Evolutionary conservation across 1,139 yeast genomes (phyloP).

Genomic region (Yamadazyma jaroonii): DNA sequence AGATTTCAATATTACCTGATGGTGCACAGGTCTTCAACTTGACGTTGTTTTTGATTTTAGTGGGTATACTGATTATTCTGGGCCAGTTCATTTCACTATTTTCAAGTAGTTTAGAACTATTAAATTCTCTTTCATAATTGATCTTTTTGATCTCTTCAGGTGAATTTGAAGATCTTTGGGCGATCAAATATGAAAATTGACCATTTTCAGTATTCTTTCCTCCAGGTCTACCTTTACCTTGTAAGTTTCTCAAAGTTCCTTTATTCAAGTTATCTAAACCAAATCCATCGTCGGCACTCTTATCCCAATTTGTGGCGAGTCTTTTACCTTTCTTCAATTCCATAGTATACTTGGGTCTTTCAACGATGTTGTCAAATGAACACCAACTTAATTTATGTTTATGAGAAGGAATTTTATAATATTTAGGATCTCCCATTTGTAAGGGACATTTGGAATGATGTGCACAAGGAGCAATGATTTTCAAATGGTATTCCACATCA

Average conservation of each 20-base stretch:
- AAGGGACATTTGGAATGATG: conserved; percentile 88
- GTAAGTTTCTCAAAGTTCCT: conserved; percentile 25
- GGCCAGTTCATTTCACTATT: conserved; percentile 56
- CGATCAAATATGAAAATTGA: conserved; percentile 71
- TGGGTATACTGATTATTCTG: conserved; percentile 68
- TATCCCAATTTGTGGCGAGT: conserved; percentile 73
- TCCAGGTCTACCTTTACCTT: conserved; percentile 73
- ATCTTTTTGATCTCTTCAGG: conserved; percentile 30
- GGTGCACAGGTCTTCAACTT: conserved; percentile 77
- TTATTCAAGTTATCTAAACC: conserved; percentile 38
- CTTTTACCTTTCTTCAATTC: conserved; percentile 82
- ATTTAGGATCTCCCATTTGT: conserved; percentile 72
- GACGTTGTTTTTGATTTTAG: conserved; percentile 81
- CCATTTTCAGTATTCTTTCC: conserved; percentile 74
- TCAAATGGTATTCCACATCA: conserved; percentile 48
- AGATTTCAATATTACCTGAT: conserved; percentile 74
- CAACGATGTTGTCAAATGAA: conserved; percentile 67
- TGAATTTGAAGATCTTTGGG: conserved; percentile 53
- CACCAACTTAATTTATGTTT: conserved; percentile 71
- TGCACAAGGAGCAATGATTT: conserved; percentile 83
- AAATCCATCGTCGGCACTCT: conserved; percentile 49
- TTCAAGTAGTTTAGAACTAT: conserved; percentile 20
- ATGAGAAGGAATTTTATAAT: conserved; percentile 57
- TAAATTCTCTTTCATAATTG: conserved; percentile 30
- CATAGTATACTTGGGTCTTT: conserved; percentile 72